Conservation (phyloP, 2,329 filamentous ascomycete genomes). For the Aspergillus versicolor region DNA sequence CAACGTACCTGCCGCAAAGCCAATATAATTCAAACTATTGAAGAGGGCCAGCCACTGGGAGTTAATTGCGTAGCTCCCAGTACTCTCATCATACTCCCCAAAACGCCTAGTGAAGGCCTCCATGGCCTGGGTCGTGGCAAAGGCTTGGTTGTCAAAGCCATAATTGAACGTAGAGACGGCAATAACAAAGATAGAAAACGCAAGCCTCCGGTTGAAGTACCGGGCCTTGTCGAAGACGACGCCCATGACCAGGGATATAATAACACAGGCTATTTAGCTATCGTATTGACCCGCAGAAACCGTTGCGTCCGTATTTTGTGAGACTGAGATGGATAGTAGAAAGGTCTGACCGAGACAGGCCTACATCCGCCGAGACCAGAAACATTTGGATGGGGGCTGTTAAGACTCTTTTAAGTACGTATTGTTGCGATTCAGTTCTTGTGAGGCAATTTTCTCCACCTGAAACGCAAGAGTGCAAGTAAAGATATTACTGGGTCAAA, state of each 20-base stretch:
- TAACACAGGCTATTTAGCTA: too few relatives aligned
- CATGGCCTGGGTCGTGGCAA: slow-evolving; percentile 41
- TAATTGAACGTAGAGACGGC: slow-evolving; percentile 42
- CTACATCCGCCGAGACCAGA: not conserved
- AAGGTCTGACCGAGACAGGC: too few relatives aligned
- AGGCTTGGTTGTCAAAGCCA: slow-evolving; percentile 43
- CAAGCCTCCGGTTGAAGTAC: slow-evolving; percentile 11
- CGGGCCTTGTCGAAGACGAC: not conserved
- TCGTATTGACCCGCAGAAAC: too few relatives aligned
- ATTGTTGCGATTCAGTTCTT: not conserved
- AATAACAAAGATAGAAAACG: slow-evolving; percentile 25
- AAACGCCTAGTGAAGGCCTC: slow-evolving; percentile 35
- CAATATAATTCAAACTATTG: slow-evolving; percentile 15
- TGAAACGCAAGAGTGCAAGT: not conserved
- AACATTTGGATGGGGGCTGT: not conserved
- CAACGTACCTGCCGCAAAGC: slow-evolving; percentile 12
- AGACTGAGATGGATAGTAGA: too few relatives aligned
- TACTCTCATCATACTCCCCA: slow-evolving; percentile 26
- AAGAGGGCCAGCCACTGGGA: slow-evolving; percentile 38
- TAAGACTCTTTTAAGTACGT: not conserved
- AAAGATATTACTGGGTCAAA: not conserved
- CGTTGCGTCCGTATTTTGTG: too few relatives aligned
- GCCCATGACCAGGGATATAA: not conserved
- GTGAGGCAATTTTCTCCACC: not conserved
- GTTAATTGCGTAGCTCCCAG: slow-evolving; percentile 26